Percentiles rank a stretch among this genome's conserved stretches.
phyloP scores from a whole-genome alignment of 1,284 basidiomycete genomes.

The Leccinum cinnamomeum region DNA sequence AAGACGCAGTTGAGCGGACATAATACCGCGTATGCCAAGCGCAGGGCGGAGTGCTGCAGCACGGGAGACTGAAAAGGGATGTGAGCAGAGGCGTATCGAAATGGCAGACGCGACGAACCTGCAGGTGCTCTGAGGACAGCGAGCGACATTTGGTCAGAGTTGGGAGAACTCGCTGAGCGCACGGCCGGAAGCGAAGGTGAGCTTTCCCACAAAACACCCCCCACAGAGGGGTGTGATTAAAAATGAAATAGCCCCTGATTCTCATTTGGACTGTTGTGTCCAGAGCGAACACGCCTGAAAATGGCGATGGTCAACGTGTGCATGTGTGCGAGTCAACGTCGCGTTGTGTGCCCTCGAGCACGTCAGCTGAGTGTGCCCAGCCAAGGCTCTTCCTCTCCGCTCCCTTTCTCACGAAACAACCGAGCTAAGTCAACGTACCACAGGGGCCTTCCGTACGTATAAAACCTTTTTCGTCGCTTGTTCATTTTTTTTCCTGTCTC shows the following conservation, averaged over 20 bases:
- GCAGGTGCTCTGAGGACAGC: conserved; percentile 43
- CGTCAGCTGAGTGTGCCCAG: conserved; percentile 3
- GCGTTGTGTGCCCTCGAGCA: not conserved
- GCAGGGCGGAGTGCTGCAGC: conserved; percentile 47
- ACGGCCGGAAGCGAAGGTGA: not conserved
- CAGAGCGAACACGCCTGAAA: not conserved
- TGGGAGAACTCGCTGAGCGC: not conserved
- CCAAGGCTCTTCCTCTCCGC: not conserved
- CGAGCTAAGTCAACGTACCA: conserved; percentile 8
- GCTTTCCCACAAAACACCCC: conserved; percentile 21
- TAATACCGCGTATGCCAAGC: conserved; percentile 38
- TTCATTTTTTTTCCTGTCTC: conserved; percentile 1
- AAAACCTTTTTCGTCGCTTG: conserved; percentile 22
- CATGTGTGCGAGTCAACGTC: not conserved
- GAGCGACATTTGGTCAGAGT: conserved; percentile 48
- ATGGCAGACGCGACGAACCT: conserved; percentile 34
- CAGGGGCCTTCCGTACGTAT: conserved; percentile 26
- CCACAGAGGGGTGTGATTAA: conserved; percentile 8
- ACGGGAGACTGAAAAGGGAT: conserved; percentile 26
- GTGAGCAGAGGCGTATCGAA: not conserved
- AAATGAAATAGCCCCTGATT: conserved; percentile 12
- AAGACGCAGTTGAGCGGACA: conserved; percentile 19
- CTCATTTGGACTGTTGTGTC: not conserved
- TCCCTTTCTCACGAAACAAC: conserved; percentile 35
- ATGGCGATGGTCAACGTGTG: not conserved